phyloP scores from a whole-genome alignment of 768 basidiomycete genomes.

The Naganishia onofrii region DNA sequence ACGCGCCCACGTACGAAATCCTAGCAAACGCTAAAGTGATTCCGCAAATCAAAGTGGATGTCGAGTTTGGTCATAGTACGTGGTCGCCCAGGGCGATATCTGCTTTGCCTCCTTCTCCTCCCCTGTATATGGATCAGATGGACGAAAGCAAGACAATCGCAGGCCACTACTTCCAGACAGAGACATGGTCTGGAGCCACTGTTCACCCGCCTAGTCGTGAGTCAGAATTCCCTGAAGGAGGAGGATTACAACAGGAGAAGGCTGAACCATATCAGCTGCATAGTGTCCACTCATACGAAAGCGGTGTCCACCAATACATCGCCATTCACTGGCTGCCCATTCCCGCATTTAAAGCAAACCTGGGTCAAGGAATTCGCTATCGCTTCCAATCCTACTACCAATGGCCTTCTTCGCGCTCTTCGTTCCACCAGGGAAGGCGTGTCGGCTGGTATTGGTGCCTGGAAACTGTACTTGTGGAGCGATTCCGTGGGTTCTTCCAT shows the following conservation, averaged over 20 bases:
- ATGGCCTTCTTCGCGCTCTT: not conserved
- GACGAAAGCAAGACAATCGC: not conserved
- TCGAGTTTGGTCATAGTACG: not conserved
- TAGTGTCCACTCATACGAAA: not conserved
- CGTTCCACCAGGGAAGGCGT: not conserved
- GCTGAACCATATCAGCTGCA: too few relatives aligned
- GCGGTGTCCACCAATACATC: conserved; percentile 1
- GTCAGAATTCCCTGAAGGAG: not conserved
- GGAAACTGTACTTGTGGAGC: not conserved
- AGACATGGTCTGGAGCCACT: not conserved
- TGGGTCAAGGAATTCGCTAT: conserved; percentile 3
- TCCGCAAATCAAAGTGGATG: not conserved
- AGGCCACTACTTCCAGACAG: not conserved
- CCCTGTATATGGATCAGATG: not conserved
- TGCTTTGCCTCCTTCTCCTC: not conserved
- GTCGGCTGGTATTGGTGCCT: not conserved
- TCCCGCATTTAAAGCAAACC: not conserved
- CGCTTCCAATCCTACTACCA: not conserved
- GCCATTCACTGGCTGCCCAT: not conserved
- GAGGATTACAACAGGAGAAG: too few relatives aligned
- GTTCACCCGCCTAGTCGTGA: not conserved
- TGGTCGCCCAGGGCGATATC: not conserved
- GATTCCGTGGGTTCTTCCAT: not conserved
- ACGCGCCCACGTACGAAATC: not conserved
- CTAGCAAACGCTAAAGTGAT: not conserved